A percentile compares a stretch with the other conserved stretches of the same genome.
These are phyloP conservation scores for Trapa incisa DNA, from an alignment of 345 rosid species.

Conservation along the genomic window DNA sequence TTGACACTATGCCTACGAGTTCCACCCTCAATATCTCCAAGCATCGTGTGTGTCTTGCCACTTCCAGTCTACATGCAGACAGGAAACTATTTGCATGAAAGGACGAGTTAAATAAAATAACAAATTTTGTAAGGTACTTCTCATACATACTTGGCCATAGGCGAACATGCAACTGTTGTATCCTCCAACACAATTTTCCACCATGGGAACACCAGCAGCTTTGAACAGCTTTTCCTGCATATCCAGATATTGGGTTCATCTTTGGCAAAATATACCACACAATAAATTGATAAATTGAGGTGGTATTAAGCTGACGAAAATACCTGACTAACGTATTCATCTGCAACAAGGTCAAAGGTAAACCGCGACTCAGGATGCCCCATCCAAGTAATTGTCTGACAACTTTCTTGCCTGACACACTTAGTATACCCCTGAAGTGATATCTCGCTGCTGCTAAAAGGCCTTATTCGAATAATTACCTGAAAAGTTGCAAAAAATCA, in stretches of 20 bases:
- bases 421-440: slow-evolving; percentile 63
- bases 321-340: slow-evolving; percentile 84
- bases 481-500: slow-evolving; percentile 10
- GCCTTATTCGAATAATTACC: slow-evolving; percentile 90
- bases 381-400: slow-evolving; percentile 76
- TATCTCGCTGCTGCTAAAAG: slow-evolving; percentile 69
- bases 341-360: slow-evolving; percentile 91
- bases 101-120: neutral
- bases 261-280: slow-evolving; percentile 2
- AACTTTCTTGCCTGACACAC: slow-evolving; percentile 79
- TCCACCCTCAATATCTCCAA: slow-evolving; percentile 96
- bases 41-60: slow-evolving; percentile 99
- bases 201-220: slow-evolving; percentile 95
- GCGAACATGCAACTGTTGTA: slow-evolving; percentile 99
- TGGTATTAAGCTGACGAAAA: neutral
- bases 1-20: slow-evolving; percentile 87
- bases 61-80: slow-evolving; percentile 72
- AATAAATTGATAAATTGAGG: neutral
- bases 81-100: neutral
- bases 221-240: slow-evolving; percentile 75
- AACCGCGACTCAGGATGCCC: slow-evolving; percentile 87
- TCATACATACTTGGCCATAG: slow-evolving; percentile 85
- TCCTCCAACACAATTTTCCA: slow-evolving; percentile 89
- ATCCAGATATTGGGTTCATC: slow-evolving; percentile 3
- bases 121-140: neutral